phyloP scores from a whole-genome alignment of 2,329 filamentous ascomycete genomes.

The Aciculosporium take region DNA sequence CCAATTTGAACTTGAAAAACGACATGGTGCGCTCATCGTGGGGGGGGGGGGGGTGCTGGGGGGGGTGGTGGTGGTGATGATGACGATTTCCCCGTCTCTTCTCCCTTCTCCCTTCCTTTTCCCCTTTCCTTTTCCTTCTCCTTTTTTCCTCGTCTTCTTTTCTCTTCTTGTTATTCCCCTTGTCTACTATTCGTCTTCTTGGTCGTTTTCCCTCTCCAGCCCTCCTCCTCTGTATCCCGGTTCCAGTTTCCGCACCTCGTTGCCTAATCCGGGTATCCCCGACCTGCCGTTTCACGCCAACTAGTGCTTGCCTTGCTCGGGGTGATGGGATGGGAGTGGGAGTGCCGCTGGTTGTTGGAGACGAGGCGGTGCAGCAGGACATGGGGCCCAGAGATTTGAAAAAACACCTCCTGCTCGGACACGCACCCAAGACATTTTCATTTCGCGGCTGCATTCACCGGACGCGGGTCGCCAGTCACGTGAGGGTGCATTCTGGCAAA shows the following conservation, averaged over 20 bases:
- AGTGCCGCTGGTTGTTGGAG: not conserved
- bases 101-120: too few species aligned
- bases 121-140: too few species aligned
- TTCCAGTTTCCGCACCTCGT: not conserved
- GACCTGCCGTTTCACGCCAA: not conserved
- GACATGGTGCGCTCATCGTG: constrained; percentile 6
- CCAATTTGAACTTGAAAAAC: constrained; percentile 6
- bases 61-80: not conserved
- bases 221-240: too few species aligned
- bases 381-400: not conserved
- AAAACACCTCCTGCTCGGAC: not conserved
- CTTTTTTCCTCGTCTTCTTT: not conserved
- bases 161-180: not conserved
- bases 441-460: constrained; percentile 1
- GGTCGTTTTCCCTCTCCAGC: not conserved
- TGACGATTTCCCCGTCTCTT: not conserved
- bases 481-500: not conserved
- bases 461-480: constrained; percentile 3
- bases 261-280: not conserved
- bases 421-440: not conserved
- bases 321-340: too few species aligned
- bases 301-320: too few species aligned
- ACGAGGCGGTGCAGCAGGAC: not conserved
- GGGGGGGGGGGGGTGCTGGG: not conserved
- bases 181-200: not conserved